Conservation (phyloP, 2,329 filamentous ascomycete species). For the Colletotrichum brevisporum region DNA sequence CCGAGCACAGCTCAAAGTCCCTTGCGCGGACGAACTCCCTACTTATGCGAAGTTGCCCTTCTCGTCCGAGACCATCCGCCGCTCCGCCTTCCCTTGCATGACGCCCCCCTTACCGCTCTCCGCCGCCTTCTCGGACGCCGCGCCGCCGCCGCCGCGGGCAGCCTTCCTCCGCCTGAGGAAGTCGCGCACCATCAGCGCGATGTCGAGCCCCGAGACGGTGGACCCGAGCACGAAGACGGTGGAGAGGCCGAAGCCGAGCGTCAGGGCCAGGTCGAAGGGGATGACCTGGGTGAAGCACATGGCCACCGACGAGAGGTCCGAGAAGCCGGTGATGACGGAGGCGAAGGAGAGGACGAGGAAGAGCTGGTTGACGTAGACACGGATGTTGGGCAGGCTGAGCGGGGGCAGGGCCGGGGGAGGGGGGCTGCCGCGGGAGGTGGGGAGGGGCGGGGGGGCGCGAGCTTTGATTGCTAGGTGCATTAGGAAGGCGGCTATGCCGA, state of each 20-base stretch:
- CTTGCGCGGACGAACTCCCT: rapidly evolving
- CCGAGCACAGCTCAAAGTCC: slow-evolving; percentile 28
- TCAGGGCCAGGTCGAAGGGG: slow-evolving; percentile 46
- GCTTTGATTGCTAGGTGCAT: slow-evolving; percentile 46
- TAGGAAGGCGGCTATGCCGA: slow-evolving; percentile 44
- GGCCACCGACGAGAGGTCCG: slow-evolving; percentile 46
- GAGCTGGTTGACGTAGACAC: slow-evolving; percentile 45
- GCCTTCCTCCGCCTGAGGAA: slow-evolving; percentile 22
- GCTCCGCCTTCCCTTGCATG: slow-evolving; percentile 5
- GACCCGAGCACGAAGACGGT: slow-evolving; percentile 44
- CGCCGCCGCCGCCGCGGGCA: neutral
- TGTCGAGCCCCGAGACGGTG: slow-evolving; percentile 44
- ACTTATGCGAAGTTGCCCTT: slow-evolving; percentile 7
- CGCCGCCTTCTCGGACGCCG: neutral
- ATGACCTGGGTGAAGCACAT: slow-evolving; percentile 48
- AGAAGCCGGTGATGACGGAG: slow-evolving; percentile 47
- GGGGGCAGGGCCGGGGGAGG: neutral
- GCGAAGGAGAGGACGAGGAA: slow-evolving; percentile 45
- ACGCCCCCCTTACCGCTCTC: slow-evolving; percentile 22
- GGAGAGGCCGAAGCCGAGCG: slow-evolving; percentile 45
- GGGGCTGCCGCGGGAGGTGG: slow-evolving; percentile 5
- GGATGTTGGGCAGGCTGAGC: slow-evolving; percentile 33
- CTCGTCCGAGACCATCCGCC: slow-evolving; percentile 3
- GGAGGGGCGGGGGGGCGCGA: slow-evolving; percentile 9
- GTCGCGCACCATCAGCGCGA: slow-evolving; percentile 36